Evolutionary conservation across 257 asterid genomes (phyloP), one percentile per base, ranked within the genome.

Genomic region (Oldenlandia corymbosa): DNA sequence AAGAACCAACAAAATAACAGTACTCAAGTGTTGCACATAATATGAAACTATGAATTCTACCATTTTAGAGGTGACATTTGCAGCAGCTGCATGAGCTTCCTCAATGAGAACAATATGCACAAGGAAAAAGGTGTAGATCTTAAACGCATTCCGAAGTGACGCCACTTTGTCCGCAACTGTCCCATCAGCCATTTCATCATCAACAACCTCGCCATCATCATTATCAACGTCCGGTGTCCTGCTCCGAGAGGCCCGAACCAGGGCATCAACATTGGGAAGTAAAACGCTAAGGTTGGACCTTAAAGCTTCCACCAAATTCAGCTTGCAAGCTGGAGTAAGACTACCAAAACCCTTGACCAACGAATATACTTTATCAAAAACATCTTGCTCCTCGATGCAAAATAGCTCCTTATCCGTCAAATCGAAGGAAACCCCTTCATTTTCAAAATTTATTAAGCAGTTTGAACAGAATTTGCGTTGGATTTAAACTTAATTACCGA

Each of bases 271-370:
- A 70, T 86, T 87, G 2, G 99, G 99, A 62, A 92, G 76, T 69
- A 92, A 63, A 34, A 92, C 99, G 62, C 96, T 87, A 48, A 92
- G 77, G 74, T 92, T 89, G 59, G 95, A 92, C 94, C 97, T 87
- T 73, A 92, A 68, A 14, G 95, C 75, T 78, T 92, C 99, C 76
- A 77, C 94, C 68, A 92, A 67, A 72, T 85, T 84, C 78, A 92
- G 71, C 80, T 92, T 92, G 83, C 90, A 76, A 1, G 74, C 76
- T 0, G 91, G 73, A 23, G 74, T 68, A 46, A 92, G 87, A 41
- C 68, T 46, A 51, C 73, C 60, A 62, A 89, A 92, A 24, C 79
- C 87, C 87, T 92, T 92, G 43, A 92, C 97, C 70, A 89, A 66
- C 34, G 94, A 84, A 60, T 84, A 89, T 13, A 85, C 93, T 20